Base-by-base conservation (phyloP, 345 rosid species). In the Salix caprea region DNA sequence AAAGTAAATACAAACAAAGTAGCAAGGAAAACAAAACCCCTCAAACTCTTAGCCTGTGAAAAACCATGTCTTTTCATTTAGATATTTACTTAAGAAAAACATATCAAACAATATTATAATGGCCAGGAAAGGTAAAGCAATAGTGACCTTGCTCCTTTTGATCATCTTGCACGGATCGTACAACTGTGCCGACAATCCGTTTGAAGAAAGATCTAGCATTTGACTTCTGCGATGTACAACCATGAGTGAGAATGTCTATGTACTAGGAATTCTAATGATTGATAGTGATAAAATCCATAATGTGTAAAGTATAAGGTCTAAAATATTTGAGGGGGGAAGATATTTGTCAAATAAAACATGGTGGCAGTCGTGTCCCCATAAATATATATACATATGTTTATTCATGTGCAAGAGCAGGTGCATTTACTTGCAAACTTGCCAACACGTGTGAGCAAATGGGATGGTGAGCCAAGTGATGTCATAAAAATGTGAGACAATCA, bases 91-190 rank as follows among this genome's bases (percentile, higher is more conserved):
- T 18, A 5, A 50, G 7, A 50, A 50, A 18, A 50, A 18, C n/a
- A 26, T 19, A 46, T 42, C 21, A 26, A 44, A 4, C 21, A 65
- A 65, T 32, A 32, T 28, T 46, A 50, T n/a, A 12, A 50, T 32
- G 10, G 32, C 69, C 4, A 64, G 28, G 18, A 77, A 65, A 26
- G 60, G 39, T 19, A 24, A 70, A 79, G 40, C 30, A 68, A 73
- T 7, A 74, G 79, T 73, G 36, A 95, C 99, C 98, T 93, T 93
- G 96, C 90, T 96, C 98, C 84, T 91, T 94, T 83, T 92, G 93
- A 82, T 94, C 97, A 79, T 94, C 98, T 76, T 94, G 93, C 75
- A 91, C 92, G 7, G 97, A 89, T 60, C 97, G 90, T 42, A 94
- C 97, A 73, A 94, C 93, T 3, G 92, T 92, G 80, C 95, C 92